Evolutionary conservation across 2,329 filamentous ascomycete genomes (phyloP).

Genomic region (Aspergillus fumigatus): DNA sequence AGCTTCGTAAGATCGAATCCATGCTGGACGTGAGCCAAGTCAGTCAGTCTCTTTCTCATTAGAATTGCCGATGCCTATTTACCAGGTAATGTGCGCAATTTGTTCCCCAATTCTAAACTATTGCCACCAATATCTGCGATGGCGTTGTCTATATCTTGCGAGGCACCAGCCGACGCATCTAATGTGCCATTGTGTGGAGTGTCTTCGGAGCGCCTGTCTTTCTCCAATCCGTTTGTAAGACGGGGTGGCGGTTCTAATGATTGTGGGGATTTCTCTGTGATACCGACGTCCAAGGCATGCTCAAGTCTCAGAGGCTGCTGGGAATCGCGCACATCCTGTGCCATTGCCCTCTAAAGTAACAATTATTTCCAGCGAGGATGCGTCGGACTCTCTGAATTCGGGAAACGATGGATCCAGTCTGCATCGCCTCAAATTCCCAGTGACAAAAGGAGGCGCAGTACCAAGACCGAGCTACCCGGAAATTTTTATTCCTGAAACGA

Average conservation of each 20-base stretch:
- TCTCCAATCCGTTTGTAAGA: conserved; percentile 10
- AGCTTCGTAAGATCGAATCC: conserved; percentile 40
- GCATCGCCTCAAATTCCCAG: conserved; percentile 23
- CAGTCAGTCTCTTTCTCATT: conserved; percentile 2
- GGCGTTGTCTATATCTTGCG: conserved; percentile 16
- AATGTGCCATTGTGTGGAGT: conserved; percentile 16
- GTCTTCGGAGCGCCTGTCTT: conserved; percentile 18
- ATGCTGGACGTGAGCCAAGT: conserved; percentile 26
- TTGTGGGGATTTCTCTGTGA: conserved; percentile 18
- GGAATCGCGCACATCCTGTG: conserved; percentile 26
- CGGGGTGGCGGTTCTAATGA: conserved; percentile 7
- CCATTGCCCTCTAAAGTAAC: conserved; percentile 26
- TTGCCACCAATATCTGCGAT: conserved; percentile 10
- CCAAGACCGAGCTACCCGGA: not conserved
- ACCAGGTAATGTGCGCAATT: conserved; percentile 37
- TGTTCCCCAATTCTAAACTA: conserved; percentile 8
- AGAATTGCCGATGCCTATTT: conserved; percentile 6
- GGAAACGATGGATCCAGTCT: conserved; percentile 15
- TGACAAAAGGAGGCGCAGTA: not conserved
- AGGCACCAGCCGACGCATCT: conserved; percentile 15
- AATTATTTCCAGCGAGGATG: conserved; percentile 15
- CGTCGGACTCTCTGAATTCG: conserved; percentile 19
- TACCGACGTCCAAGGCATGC: conserved; percentile 17
- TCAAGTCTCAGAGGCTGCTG: conserved; percentile 16
- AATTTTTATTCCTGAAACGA: conserved; percentile 3